These are phyloP conservation scores for Solanum rostratum DNA, from an alignment of 257 asterid species.

Conservation along the genomic window DNA sequence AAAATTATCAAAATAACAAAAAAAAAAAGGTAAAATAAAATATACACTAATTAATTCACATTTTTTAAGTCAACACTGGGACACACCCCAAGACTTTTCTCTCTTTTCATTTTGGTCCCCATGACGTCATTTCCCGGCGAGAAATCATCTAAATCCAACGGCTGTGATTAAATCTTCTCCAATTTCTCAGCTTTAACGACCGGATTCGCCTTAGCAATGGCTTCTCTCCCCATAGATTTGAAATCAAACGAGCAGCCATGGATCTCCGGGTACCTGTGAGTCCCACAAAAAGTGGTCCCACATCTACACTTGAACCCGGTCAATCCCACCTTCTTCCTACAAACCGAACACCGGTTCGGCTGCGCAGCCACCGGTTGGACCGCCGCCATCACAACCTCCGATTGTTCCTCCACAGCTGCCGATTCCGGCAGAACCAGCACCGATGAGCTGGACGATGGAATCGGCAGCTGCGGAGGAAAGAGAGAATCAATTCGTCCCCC, in stretches of 20 bases:
- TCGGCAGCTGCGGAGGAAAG: constrained; percentile 1
- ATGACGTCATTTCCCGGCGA: background rate
- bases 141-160: constrained; percentile 9
- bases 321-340: constrained; percentile 77
- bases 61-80: background rate
- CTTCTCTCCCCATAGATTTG: constrained; percentile 74
- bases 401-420: background rate
- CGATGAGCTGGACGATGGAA: background rate
- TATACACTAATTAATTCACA: constrained; percentile 1
- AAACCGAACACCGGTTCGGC: constrained; percentile 46
- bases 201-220: constrained; percentile 83
- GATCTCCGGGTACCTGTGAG: constrained; percentile 84
- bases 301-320: constrained; percentile 83
- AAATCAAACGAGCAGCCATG: constrained; percentile 68
- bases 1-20: background rate
- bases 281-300: constrained; percentile 74
- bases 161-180: constrained; percentile 44
- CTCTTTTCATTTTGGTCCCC: background rate
- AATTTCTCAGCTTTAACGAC: constrained; percentile 51
- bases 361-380: constrained; percentile 16
- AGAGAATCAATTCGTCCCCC: constrained; percentile 12
- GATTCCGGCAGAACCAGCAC: background rate
- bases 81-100: background rate
- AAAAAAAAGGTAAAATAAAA: background rate
- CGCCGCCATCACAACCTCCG: background rate